Evolutionary conservation across 768 basidiomycete species (phyloP).

Genomic region (Lentinula raphanica): DNA sequence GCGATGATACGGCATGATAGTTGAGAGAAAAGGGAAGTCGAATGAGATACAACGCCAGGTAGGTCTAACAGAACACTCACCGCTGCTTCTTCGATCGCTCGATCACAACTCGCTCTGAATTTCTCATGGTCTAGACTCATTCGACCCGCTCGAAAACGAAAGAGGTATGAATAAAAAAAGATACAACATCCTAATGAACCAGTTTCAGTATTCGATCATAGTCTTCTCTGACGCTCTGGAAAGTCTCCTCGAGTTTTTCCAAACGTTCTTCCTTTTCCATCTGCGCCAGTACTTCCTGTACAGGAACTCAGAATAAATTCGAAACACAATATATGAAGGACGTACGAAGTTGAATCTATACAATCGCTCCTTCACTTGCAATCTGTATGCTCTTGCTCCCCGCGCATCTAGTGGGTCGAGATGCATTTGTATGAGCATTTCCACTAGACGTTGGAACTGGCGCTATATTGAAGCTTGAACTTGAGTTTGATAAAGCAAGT

Average conservation of each 20-base stretch:
- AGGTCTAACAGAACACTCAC: background rate
- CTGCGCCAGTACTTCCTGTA: conserved; percentile 81
- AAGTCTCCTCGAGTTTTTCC: conserved; percentile 91
- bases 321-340: conserved; percentile 11
- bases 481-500: background rate
- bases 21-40: background rate
- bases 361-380: conserved; percentile 92
- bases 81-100: background rate
- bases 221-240: conserved; percentile 77
- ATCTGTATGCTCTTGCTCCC: conserved; percentile 60
- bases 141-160: background rate
- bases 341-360: conserved; percentile 93
- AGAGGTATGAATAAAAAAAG: background rate
- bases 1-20: background rate
- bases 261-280: conserved; percentile 83
- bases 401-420: conserved; percentile 58
- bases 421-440: conserved; percentile 80
- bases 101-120: background rate
- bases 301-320: background rate
- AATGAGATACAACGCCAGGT: background rate
- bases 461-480: conserved; percentile 47
- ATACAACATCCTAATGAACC: conserved; percentile 20
- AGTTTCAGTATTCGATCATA: conserved; percentile 74
- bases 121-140: background rate
- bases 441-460: conserved; percentile 87